Percentiles rank a stretch among this genome's conserved stretches.
Conservation (phyloP, 2,329 filamentous ascomycete genomes). For the Pleomassaria siparia region DNA sequence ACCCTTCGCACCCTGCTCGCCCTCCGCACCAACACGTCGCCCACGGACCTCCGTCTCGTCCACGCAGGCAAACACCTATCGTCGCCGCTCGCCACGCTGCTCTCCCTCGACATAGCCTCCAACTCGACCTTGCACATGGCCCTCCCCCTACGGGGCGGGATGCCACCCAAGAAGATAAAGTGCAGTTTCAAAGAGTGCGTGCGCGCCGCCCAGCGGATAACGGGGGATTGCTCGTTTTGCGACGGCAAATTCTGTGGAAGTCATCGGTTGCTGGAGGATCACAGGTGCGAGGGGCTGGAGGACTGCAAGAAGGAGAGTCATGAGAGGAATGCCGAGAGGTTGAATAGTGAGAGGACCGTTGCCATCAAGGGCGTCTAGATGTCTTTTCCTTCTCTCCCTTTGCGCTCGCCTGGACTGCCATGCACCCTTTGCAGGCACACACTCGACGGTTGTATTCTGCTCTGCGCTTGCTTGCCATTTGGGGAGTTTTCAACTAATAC, state of each 20-base stretch:
- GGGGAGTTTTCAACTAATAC: no score
- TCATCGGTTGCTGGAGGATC: slow-evolving; percentile 90
- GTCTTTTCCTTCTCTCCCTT: no score
- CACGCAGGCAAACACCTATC: slow-evolving; percentile 60
- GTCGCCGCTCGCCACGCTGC: slow-evolving; percentile 45
- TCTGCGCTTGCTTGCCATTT: no score
- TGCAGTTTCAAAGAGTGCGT: slow-evolving; percentile 91
- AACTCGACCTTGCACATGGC: slow-evolving; percentile 58
- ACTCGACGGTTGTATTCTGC: no score
- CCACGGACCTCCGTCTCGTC: slow-evolving; percentile 56
- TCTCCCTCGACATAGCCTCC: slow-evolving; percentile 51
- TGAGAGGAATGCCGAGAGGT: slow-evolving; percentile 87
- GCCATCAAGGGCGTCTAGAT: slow-evolving; percentile 83
- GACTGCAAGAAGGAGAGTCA: slow-evolving; percentile 98
- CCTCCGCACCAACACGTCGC: slow-evolving; percentile 57
- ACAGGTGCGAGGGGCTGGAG: slow-evolving; percentile 90
- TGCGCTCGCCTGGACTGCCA: no score
- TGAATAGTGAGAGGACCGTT: slow-evolving; percentile 89
- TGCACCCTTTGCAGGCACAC: no score
- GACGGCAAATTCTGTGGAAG: slow-evolving; percentile 91
- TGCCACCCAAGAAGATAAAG: slow-evolving; percentile 73
- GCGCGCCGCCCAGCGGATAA: slow-evolving; percentile 84
- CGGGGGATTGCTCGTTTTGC: slow-evolving; percentile 96
- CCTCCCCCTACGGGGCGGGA: slow-evolving; percentile 57
- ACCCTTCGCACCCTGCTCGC: slow-evolving; percentile 60